Conservation (phyloP, 1,284 basidiomycete species). For the Cystobasidiaceae sp. region DNA sequence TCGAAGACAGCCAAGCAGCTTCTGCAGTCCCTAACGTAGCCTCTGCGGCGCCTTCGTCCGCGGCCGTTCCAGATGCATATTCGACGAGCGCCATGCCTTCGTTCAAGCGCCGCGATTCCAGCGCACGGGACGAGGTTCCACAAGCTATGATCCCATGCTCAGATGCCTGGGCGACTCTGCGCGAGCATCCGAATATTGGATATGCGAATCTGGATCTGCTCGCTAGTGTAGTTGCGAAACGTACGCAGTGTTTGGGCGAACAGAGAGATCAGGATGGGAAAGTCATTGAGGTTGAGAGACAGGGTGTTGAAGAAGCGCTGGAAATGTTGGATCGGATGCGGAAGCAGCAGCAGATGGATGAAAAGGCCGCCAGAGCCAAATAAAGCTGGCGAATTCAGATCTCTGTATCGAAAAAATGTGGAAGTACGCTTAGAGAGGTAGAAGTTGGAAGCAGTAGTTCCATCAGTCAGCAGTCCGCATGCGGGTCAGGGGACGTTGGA, state of each 20-base stretch:
- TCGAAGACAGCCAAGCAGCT: neutral
- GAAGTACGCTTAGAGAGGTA: too few species aligned
- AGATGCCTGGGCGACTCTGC: constrained; percentile 24
- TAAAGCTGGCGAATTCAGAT: too few species aligned
- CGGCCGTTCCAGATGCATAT: neutral
- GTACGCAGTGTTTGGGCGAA: constrained; percentile 35
- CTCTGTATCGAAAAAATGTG: too few species aligned
- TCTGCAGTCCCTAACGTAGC: neutral
- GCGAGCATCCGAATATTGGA: constrained; percentile 30
- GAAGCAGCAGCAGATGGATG: too few species aligned
- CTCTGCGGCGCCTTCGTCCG: neutral
- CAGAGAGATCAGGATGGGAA: constrained; percentile 16
- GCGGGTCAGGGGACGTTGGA: too few species aligned
- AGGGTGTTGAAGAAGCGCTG: constrained; percentile 40
- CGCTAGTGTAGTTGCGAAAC: constrained; percentile 43
- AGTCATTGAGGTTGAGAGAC: constrained; percentile 37
- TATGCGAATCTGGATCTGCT: constrained; percentile 42
- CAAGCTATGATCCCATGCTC: constrained; percentile 27
- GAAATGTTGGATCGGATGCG: constrained; percentile 34
- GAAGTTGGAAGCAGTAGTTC: too few species aligned
- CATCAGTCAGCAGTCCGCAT: too few species aligned
- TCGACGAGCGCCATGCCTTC: neutral
- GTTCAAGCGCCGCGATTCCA: constrained; percentile 3
- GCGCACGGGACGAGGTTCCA: constrained; percentile 21
- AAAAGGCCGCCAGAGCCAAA: neutral